These are phyloP conservation scores for Geotrichum siamense DNA, from an alignment of 1,139 yeast genomes.

Conservation along the genomic window DNA sequence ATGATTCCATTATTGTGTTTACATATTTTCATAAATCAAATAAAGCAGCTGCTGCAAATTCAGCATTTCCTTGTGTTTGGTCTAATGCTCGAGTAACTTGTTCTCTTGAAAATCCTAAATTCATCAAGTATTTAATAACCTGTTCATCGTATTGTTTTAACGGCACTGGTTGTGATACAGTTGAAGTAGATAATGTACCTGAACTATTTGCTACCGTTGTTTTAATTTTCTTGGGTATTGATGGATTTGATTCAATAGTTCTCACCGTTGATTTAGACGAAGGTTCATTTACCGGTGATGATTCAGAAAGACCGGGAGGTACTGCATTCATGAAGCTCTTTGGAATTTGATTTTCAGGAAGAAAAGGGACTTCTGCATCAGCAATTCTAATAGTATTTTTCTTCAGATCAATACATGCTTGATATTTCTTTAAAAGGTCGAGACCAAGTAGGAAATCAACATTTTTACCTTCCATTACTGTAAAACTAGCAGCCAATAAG, in stretches of 20 bases:
- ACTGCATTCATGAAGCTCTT: constrained; percentile 24
- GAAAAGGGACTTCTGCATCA: constrained; percentile 58
- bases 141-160: constrained; percentile 36
- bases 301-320: constrained; percentile 5
- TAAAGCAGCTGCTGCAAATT: constrained; percentile 73
- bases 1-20: neutral
- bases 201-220: constrained; percentile 19
- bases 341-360: constrained; percentile 69
- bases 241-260: constrained; percentile 6
- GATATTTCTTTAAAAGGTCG: constrained; percentile 83
- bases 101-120: constrained; percentile 61
- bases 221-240: constrained; percentile 12
- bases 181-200: constrained; percentile 14
- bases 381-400: constrained; percentile 66
- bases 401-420: constrained; percentile 70
- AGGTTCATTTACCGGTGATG: neutral
- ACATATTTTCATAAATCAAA: constrained; percentile 36
- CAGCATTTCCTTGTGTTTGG: constrained; percentile 68
- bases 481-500: constrained; percentile 70
- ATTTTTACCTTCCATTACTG: constrained; percentile 61
- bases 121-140: constrained; percentile 48
- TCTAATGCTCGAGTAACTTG: constrained; percentile 62
- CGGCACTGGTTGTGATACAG: constrained; percentile 12
- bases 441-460: constrained; percentile 47
- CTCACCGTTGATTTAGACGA: neutral